Conservation (phyloP, 1,284 basidiomycete genomes). For the Trametes hirsuta region DNA sequence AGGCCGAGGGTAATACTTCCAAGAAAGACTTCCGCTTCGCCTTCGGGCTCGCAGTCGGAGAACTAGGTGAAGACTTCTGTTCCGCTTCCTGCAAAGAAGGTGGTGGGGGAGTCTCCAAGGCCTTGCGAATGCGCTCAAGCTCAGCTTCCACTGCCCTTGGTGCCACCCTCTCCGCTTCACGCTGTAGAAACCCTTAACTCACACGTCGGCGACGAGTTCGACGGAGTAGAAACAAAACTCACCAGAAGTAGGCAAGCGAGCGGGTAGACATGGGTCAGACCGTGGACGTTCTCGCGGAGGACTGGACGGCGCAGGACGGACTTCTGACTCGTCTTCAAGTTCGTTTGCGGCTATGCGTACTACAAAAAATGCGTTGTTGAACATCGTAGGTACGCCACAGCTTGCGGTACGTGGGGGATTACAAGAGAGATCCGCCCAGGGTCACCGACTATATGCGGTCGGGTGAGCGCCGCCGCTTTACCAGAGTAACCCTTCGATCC, state of each 20-base stretch:
- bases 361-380: constrained; percentile 62
- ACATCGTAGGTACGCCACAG: constrained; percentile 31
- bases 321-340: constrained; percentile 28
- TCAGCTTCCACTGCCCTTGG: constrained; percentile 54
- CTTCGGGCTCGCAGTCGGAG: constrained; percentile 16
- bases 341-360: constrained; percentile 38
- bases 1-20: constrained; percentile 30
- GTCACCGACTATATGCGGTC: background rate
- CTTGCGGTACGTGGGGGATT: too few species aligned
- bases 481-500: background rate
- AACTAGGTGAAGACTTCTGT: constrained; percentile 8
- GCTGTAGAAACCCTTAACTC: constrained; percentile 61
- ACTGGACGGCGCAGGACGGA: constrained; percentile 21
- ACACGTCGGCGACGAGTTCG: constrained; percentile 19
- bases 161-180: constrained; percentile 62
- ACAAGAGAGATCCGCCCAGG: background rate
- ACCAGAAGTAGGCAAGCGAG: constrained; percentile 69
- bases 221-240: constrained; percentile 28
- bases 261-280: constrained; percentile 63
- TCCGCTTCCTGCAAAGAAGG: constrained; percentile 16
- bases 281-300: constrained; percentile 39
- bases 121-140: constrained; percentile 34
- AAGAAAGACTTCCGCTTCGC: constrained; percentile 24
- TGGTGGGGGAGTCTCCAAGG: constrained; percentile 31
- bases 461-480: background rate